Conservation (phyloP, 202 grass and related monocot species). For the Panicum hallii region DNA sequence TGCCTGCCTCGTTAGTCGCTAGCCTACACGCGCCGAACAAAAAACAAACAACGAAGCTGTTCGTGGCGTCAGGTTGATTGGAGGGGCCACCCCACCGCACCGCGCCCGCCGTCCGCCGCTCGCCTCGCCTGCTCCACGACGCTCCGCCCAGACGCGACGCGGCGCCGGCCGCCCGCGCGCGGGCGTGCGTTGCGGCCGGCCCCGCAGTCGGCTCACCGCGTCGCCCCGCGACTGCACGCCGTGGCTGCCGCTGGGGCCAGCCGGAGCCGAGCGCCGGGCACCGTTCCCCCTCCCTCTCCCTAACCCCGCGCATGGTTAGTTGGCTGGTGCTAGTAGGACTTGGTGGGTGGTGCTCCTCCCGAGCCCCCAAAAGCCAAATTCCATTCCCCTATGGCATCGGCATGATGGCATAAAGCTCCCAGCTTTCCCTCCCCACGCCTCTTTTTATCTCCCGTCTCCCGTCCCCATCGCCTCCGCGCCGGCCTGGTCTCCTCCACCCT, state of each 20-base stretch:
- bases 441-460: conserved; percentile 41
- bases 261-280: conserved; percentile 27
- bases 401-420: conserved; percentile 49
- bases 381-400: conserved; percentile 40
- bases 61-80: conserved; percentile 31
- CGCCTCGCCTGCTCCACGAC: neutral
- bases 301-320: conserved; percentile 13
- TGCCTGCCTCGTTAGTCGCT: neutral
- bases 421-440: conserved; percentile 43
- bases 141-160: neutral
- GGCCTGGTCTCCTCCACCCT: conserved; percentile 41
- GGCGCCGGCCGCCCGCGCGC: conserved; percentile 12
- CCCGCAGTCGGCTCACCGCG: conserved; percentile 29
- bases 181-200: neutral
- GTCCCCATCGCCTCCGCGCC: conserved; percentile 36
- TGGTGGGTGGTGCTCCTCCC: conserved; percentile 32
- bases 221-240: neutral
- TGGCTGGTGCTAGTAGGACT: neutral
- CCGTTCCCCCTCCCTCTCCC: neutral
- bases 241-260: neutral
- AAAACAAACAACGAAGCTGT: neutral
- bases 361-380: conserved; percentile 64
- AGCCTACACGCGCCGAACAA: neutral
- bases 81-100: neutral
- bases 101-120: conserved; percentile 1